Conservation (phyloP, 768 basidiomycete genomes). For the Pulveroboletus sp. region DNA sequence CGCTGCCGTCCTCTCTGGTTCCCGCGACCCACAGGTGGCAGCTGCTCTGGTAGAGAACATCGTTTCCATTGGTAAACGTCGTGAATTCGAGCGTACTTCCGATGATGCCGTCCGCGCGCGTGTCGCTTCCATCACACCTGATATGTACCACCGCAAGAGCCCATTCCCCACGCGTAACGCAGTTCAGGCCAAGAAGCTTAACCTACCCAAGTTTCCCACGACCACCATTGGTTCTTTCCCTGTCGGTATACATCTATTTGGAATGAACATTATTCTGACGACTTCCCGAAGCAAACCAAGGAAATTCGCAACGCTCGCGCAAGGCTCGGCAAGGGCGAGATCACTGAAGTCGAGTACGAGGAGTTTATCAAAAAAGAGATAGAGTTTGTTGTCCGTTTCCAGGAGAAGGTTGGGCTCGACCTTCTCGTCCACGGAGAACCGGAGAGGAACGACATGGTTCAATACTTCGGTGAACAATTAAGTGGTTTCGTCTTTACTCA, state of each 20-base stretch:
- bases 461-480: conserved; percentile 98
- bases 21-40: conserved; percentile 68
- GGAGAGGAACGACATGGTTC: conserved; percentile 99
- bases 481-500: conserved; percentile 97
- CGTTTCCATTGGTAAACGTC: conserved; percentile 86
- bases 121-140: conserved; percentile 84
- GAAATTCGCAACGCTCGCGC: conserved; percentile 97
- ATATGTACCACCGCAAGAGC: conserved; percentile 82
- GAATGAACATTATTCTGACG: conserved; percentile 4
- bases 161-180: conserved; percentile 85
- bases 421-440: conserved; percentile 98
- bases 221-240: conserved; percentile 99
- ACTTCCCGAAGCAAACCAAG: conserved; percentile 78
- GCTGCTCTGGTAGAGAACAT: conserved; percentile 85
- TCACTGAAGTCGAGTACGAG: conserved; percentile 85
- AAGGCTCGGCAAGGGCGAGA: conserved; percentile 87
- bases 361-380: conserved; percentile 99
- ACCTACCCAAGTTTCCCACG: conserved; percentile 95
- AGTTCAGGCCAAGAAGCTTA: conserved; percentile 82
- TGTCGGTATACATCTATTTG: conserved; percentile 37
- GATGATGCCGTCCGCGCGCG: conserved; percentile 95
- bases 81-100: conserved; percentile 89
- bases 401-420: conserved; percentile 94
- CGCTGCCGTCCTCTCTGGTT: conserved; percentile 80
- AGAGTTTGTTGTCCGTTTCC: conserved; percentile 89